Evolutionary conservation across 805 yeast genomes (phyloP).

Genomic region (Suhomyces tanzawaensis): DNA sequence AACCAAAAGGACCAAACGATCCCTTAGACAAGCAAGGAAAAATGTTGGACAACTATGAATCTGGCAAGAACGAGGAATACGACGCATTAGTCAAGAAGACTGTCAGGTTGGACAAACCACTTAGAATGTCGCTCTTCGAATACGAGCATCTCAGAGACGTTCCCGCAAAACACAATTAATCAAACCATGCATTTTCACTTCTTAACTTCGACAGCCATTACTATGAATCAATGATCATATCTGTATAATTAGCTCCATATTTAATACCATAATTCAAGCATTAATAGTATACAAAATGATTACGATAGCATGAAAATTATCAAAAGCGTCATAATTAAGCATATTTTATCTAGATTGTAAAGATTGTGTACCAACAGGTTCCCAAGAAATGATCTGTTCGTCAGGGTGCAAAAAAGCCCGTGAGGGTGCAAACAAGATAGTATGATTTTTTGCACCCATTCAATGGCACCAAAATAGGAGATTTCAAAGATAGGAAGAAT

Average conservation of each 20-base stretch:
- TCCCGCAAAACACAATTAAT: neutral
- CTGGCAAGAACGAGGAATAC: constrained; percentile 1
- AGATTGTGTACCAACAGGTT: too few relatives aligned
- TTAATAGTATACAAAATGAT: too few relatives aligned
- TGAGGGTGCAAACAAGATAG: too few relatives aligned
- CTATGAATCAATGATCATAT: neutral
- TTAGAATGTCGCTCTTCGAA: constrained; percentile 10
- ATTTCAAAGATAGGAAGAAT: too few relatives aligned
- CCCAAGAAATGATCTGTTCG: too few relatives aligned
- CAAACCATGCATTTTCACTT: neutral
- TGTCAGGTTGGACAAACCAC: constrained; percentile 5
- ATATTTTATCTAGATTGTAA: too few relatives aligned
- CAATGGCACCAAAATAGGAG: too few relatives aligned
- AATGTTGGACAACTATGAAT: constrained; percentile 1
- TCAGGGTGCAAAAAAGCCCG: too few relatives aligned
- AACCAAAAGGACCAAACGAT: constrained; percentile 3
- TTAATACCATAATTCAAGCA: neutral
- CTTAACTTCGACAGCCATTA: neutral
- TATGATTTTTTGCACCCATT: too few relatives aligned
- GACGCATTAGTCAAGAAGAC: neutral
- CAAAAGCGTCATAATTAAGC: neutral
- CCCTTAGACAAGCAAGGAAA: constrained; percentile 1
- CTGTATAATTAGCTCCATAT: neutral
- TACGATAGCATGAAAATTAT: neutral
- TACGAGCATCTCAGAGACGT: constrained; percentile 5